Evolutionary conservation across 108 stramenopile genomes (phyloP).

Genomic region (Cyclostephanos tholiformis): DNA sequence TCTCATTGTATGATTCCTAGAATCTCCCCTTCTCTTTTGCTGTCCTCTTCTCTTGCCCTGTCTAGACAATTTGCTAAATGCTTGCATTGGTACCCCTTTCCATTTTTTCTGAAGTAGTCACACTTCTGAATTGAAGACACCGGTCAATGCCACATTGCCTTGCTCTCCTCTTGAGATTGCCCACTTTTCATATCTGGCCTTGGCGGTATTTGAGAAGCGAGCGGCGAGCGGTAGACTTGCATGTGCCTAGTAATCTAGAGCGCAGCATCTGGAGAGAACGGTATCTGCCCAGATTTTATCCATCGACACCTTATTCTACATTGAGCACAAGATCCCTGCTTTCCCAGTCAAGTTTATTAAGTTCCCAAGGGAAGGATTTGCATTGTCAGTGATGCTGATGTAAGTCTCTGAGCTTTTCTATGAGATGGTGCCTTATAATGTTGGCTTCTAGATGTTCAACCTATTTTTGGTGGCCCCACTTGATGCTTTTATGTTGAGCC

Average conservation of each 20-base stretch:
- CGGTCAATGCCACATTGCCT: not conserved
- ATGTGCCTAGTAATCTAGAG: not conserved
- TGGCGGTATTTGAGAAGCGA: not conserved
- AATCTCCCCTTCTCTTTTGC: conserved; percentile 3
- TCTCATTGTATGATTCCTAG: conserved; percentile 15
- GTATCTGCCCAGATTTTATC: too few species aligned
- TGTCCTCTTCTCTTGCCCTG: not conserved
- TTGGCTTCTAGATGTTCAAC: not conserved
- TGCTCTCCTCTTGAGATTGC: not conserved
- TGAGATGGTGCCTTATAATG: not conserved
- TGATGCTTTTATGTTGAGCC: not conserved
- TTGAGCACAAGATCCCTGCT: not conserved
- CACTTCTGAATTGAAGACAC: not conserved
- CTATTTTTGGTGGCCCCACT: not conserved
- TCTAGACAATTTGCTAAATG: not conserved
- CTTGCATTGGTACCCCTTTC: not conserved
- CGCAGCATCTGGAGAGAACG: conserved; percentile 12
- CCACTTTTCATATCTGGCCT: not conserved
- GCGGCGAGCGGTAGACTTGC: conserved; percentile 1
- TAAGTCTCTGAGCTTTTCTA: too few species aligned
- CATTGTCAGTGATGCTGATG: too few species aligned
- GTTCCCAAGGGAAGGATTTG: too few species aligned
- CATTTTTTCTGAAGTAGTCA: not conserved
- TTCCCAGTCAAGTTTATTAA: conserved; percentile 1
- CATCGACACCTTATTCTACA: conserved; percentile 9